phyloP scores from a whole-genome alignment of 2,329 filamentous ascomycete genomes.

The Monosporascus cannonballus region DNA sequence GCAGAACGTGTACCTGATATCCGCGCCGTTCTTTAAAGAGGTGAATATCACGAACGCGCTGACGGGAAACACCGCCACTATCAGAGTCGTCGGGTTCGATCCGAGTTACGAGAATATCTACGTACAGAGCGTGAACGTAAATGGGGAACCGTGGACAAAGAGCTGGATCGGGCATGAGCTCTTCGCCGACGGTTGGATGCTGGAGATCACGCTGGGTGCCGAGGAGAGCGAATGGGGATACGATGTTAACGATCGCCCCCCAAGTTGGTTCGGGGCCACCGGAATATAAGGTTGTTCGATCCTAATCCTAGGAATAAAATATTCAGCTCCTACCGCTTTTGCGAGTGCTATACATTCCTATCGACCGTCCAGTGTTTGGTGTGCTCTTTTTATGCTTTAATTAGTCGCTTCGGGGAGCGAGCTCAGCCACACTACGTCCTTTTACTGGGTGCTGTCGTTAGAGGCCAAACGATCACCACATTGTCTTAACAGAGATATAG shows the following conservation, averaged over 20 bases:
- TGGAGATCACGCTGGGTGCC: constrained; percentile 55
- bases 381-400: no score
- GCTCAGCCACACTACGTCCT: no score
- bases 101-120: constrained; percentile 46
- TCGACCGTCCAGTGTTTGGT: no score
- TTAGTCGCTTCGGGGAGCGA: no score
- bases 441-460: no score
- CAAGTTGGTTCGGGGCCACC: constrained; percentile 14
- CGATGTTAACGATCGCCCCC: constrained; percentile 39
- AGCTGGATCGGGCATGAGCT: constrained; percentile 59
- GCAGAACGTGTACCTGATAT: constrained; percentile 58
- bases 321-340: neutral
- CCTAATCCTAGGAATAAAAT: neutral
- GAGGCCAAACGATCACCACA: no score
- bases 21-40: constrained; percentile 53
- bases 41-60: constrained; percentile 43
- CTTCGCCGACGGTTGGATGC: constrained; percentile 47
- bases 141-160: constrained; percentile 47
- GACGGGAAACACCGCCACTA: constrained; percentile 50
- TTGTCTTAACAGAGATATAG: no score
- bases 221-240: constrained; percentile 61
- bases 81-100: constrained; percentile 53
- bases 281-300: neutral
- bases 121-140: constrained; percentile 50
- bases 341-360: no score